Conservation (phyloP, 768 basidiomycete genomes). For the Termitomyces sp. region DNA sequence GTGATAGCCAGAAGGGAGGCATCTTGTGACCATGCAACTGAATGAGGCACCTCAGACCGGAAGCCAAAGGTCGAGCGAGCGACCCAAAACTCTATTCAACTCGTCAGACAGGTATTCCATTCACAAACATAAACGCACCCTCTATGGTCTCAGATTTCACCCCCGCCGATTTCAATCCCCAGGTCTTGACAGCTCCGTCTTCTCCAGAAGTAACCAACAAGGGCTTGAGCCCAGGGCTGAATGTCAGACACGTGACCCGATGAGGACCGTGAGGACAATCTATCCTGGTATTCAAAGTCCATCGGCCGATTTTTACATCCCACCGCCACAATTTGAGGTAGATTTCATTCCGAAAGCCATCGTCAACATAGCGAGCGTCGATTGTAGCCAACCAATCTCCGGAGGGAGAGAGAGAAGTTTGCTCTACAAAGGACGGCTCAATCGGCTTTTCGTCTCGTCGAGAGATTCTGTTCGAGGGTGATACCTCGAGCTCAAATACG, state of each 20-base stretch:
- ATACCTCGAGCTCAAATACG: constrained; percentile 84
- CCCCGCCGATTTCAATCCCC: constrained; percentile 54
- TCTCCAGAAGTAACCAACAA: constrained; percentile 67
- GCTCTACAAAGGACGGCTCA: constrained; percentile 72
- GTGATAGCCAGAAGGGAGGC: constrained; percentile 79
- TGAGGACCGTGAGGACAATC: constrained; percentile 78
- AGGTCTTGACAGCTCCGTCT: constrained; percentile 76
- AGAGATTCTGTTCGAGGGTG: constrained; percentile 89
- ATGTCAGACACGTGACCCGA: constrained; percentile 59
- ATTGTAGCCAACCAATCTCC: constrained; percentile 92
- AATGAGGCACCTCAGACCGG: constrained; percentile 59
- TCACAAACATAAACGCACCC: constrained; percentile 33
- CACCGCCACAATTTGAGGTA: constrained; percentile 92
- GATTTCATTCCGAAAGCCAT: constrained; percentile 58
- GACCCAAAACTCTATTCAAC: constrained; percentile 66
- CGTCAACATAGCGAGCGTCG: constrained; percentile 68
- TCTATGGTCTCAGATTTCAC: constrained; percentile 44
- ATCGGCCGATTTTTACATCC: constrained; percentile 56
- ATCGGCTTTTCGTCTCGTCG: constrained; percentile 71
- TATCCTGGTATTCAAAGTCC: constrained; percentile 83
- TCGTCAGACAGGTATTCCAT: not conserved
- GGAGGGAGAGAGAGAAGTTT: constrained; percentile 55
- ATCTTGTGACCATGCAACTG: constrained; percentile 78
- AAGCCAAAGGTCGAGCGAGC: constrained; percentile 67
- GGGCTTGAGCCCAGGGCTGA: constrained; percentile 44